A percentile compares a stretch with the other conserved stretches of the same genome.
Conservation (phyloP, 768 basidiomycete species). For the Leccinum sublutescens region DNA sequence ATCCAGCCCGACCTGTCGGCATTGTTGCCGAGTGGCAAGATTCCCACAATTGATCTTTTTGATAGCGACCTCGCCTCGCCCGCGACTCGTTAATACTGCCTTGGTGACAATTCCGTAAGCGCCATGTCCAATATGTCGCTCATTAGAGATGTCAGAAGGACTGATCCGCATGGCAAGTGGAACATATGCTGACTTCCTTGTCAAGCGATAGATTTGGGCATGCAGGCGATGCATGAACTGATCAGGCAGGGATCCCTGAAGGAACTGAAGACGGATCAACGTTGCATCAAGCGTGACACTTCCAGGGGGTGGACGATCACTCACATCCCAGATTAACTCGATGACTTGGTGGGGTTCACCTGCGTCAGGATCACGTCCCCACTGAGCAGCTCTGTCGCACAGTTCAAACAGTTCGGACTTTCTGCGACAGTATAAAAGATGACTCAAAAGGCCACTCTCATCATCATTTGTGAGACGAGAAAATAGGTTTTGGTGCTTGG, state of each 20-base stretch:
- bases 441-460: conserved; percentile 14
- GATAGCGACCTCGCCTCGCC: conserved; percentile 18
- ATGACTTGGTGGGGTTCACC: conserved; percentile 18
- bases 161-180: conserved; percentile 19
- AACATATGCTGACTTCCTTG: conserved; percentile 28
- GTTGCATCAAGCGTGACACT: neutral
- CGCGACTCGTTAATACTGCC: conserved; percentile 9
- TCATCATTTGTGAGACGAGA: conserved; percentile 12
- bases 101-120: conserved; percentile 22
- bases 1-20: conserved; percentile 12
- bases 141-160: neutral
- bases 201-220: conserved; percentile 26
- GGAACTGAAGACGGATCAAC: conserved; percentile 10
- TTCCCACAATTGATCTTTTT: conserved; percentile 21
- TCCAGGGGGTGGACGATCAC: neutral
- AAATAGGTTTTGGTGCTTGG: conserved; percentile 7
- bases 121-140: conserved; percentile 8
- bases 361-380: neutral
- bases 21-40: neutral
- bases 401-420: conserved; percentile 16
- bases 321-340: conserved; percentile 26
- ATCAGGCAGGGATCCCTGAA: neutral
- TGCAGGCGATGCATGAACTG: conserved; percentile 13
- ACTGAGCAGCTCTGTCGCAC: neutral
- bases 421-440: conserved; percentile 20